A percentile compares a stretch with the other conserved stretches of the same genome.
These are phyloP conservation scores for Ceratocystis destructans DNA, from an alignment of 2,329 filamentous ascomycete species.

Conservation along the genomic window DNA sequence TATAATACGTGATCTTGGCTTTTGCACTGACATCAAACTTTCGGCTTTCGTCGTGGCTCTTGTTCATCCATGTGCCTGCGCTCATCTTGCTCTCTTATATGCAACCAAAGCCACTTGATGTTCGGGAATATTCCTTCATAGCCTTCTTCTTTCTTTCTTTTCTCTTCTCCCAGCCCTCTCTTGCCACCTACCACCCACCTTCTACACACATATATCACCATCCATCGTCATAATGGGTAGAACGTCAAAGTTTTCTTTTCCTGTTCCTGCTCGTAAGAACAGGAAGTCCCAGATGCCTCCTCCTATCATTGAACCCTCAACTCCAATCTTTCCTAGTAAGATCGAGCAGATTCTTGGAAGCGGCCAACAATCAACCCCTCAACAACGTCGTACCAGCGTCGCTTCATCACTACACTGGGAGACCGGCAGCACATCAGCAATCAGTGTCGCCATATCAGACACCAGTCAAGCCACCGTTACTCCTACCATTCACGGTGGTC, in stretches of 20 bases:
- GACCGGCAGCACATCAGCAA: slow-evolving; percentile 10
- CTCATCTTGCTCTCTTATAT: slow-evolving; percentile 15
- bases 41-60: slow-evolving; percentile 10
- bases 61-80: slow-evolving; percentile 14
- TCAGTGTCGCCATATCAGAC: slow-evolving; percentile 14
- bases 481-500: slow-evolving; percentile 3
- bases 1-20: background rate
- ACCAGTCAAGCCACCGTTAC: slow-evolving; percentile 13
- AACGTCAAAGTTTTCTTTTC: slow-evolving; percentile 19
- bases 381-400: slow-evolving; percentile 13
- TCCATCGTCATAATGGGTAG: slow-evolving; percentile 15
- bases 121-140: slow-evolving; percentile 15
- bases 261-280: slow-evolving; percentile 17
- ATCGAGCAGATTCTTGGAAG: slow-evolving; percentile 17
- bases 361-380: slow-evolving; percentile 3
- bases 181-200: background rate
- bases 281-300: slow-evolving; percentile 16
- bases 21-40: background rate
- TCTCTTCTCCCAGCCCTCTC: background rate
- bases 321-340: slow-evolving; percentile 14
- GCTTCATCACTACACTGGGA: slow-evolving; percentile 16
- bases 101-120: slow-evolving; percentile 15
- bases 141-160: slow-evolving; percentile 8
- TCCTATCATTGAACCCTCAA: slow-evolving; percentile 7
- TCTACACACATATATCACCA: background rate